A percentile compares a stretch with the other conserved stretches of the same genome.
Conservation (phyloP, 176 grass and related monocot genomes). For the Triticum turgidum region DNA sequence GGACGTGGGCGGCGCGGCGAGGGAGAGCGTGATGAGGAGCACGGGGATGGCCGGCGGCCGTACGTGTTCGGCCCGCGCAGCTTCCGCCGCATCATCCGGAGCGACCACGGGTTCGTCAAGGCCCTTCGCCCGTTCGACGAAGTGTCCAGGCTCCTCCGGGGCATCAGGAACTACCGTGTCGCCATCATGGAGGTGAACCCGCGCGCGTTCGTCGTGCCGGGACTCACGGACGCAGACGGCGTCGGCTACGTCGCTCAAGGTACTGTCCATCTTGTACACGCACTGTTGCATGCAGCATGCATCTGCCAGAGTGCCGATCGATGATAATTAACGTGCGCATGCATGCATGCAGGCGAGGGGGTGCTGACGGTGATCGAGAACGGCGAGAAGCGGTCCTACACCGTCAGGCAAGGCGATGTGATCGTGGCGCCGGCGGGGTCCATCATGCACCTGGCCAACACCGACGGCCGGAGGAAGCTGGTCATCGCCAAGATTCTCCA, state of each 20-base stretch:
- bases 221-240: conserved; percentile 56
- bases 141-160: conserved; percentile 54
- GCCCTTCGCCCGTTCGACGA: conserved; percentile 53
- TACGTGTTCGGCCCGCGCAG: conserved; percentile 60
- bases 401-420: conserved; percentile 56
- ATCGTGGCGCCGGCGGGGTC: conserved; percentile 54
- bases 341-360: conserved; percentile 46
- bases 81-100: conserved; percentile 34
- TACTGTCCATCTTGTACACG: neutral
- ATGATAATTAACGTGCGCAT: neutral
- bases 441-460: conserved; percentile 64
- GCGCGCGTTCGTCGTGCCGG: conserved; percentile 58
- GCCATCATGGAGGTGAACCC: conserved; percentile 56
- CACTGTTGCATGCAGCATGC: neutral
- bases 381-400: conserved; percentile 49
- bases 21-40: neutral
- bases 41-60: neutral
- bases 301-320: neutral
- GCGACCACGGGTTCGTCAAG: conserved; percentile 52
- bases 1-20: neutral
- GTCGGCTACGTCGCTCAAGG: conserved; percentile 68
- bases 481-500: conserved; percentile 55
- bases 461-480: conserved; percentile 61
- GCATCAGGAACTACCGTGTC: conserved; percentile 72
- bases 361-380: conserved; percentile 44